Conservation (phyloP, 192 early-diverging fungal genomes). For the Entomortierella lignicola region DNA sequence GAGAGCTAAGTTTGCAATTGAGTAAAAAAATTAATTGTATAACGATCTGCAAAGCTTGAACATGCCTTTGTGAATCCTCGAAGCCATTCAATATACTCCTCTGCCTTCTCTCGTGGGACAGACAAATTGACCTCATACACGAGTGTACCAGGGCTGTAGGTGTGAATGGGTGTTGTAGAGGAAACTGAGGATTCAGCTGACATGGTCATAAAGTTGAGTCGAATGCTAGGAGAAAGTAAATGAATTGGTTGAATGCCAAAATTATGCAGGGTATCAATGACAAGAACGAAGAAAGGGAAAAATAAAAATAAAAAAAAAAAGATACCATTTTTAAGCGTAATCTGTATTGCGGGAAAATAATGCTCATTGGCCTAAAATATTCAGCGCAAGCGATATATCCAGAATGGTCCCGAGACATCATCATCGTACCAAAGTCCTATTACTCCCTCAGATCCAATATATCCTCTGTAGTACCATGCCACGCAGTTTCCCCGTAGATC, state of each 20-base stretch:
- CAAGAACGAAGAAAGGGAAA: too few relatives aligned
- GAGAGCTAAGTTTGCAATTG: too few relatives aligned
- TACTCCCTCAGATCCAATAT: not conserved
- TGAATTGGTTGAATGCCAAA: not conserved
- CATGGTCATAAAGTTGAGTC: not conserved
- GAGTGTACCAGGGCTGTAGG: slow-evolving; percentile 47
- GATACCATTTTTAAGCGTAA: too few relatives aligned
- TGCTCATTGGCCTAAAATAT: too few relatives aligned
- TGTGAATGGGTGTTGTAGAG: slow-evolving; percentile 14
- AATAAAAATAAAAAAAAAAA: too few relatives aligned
- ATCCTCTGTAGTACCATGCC: slow-evolving; percentile 16
- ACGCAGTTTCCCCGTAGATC: not conserved
- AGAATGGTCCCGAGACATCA: slow-evolving; percentile 14
- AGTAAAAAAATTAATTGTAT: too few relatives aligned
- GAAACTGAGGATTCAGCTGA: slow-evolving; percentile 9
- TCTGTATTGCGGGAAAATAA: too few relatives aligned
- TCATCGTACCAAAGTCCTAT: slow-evolving; percentile 17
- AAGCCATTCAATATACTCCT: slow-evolving; percentile 62
- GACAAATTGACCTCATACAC: slow-evolving; percentile 67
- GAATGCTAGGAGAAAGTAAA: not conserved
- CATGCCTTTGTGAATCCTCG: slow-evolving; percentile 55
- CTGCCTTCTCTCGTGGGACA: slow-evolving; percentile 59
- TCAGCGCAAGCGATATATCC: slow-evolving; percentile 4
- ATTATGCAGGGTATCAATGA: too few relatives aligned
- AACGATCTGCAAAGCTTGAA: not conserved